phyloP scores from a whole-genome alignment of 192 early-diverging fungal species.

The Linnemannia schmuckeri region DNA sequence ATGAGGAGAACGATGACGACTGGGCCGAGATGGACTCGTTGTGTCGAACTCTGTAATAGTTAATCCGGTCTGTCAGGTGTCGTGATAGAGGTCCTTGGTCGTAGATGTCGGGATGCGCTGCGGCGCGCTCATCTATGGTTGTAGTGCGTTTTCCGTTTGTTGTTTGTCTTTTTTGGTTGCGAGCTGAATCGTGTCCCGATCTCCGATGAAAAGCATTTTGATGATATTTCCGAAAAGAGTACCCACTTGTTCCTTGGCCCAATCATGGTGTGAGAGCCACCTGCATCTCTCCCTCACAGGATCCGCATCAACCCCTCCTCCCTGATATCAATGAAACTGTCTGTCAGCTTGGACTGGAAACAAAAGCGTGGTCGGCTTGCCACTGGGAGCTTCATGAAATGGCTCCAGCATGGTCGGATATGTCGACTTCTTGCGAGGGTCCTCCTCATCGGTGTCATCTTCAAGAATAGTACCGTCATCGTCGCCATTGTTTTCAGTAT shows the following conservation, averaged over 20 bases:
- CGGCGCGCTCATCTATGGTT: background rate
- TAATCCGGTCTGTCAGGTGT: background rate
- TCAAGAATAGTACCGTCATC: background rate
- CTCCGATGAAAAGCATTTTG: slow-evolving; percentile 19
- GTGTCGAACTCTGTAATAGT: background rate
- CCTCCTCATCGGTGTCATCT: too few species aligned
- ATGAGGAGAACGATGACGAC: background rate
- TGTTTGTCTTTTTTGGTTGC: background rate
- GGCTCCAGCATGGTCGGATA: too few species aligned
- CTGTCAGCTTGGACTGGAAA: slow-evolving; percentile 5
- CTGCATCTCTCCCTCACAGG: background rate
- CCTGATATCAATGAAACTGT: slow-evolving; percentile 12
- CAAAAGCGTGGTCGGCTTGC: background rate
- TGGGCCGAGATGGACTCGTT: background rate
- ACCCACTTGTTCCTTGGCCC: background rate
- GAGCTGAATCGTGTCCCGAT: background rate
- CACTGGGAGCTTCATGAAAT: slow-evolving; percentile 1
- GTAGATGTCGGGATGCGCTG: background rate
- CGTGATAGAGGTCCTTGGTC: background rate
- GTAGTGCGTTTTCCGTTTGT: background rate
- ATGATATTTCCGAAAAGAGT: background rate
- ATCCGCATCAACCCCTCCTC: background rate
- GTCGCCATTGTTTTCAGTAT: too few species aligned
- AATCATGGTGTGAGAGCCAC: background rate
- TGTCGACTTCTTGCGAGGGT: too few species aligned